A percentile compares a stretch with the other conserved stretches of the same genome.
Evolutionary conservation across 2,329 filamentous ascomycete species (phyloP).

Genomic region (Colletotrichum sp.): DNA sequence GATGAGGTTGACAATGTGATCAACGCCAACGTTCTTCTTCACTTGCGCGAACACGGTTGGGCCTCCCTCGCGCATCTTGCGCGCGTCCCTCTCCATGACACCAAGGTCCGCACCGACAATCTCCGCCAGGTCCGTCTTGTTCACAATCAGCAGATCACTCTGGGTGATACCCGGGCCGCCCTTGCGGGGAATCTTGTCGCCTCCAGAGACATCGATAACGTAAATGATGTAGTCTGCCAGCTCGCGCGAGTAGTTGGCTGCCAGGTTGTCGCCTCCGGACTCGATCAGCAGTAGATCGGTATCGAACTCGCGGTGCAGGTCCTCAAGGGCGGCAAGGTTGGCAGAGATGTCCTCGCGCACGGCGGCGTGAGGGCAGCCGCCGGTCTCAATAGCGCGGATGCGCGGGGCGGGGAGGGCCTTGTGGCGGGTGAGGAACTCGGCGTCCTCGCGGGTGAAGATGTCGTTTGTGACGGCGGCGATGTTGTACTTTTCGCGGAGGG

Average conservation of each 20-base stretch:
- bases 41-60: conserved; percentile 97
- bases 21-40: conserved; percentile 86
- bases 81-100: conserved; percentile 94
- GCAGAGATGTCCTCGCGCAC: conserved; percentile 96
- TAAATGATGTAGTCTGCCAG: conserved; percentile 98
- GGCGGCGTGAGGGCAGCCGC: conserved; percentile 94
- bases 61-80: conserved; percentile 94
- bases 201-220: conserved; percentile 95
- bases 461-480: conserved; percentile 98
- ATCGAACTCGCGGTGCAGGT: conserved; percentile 80
- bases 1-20: conserved; percentile 88
- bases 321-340: conserved; percentile 91
- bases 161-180: conserved; percentile 97
- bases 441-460: conserved; percentile 98
- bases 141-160: conserved; percentile 90
- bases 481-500: conserved; percentile 80
- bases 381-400: conserved; percentile 96
- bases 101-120: conserved; percentile 86
- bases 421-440: conserved; percentile 92
- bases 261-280: conserved; percentile 93
- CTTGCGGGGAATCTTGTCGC: conserved; percentile 96
- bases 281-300: conserved; percentile 92
- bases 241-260: conserved; percentile 94
- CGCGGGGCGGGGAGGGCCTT: conserved; percentile 80
- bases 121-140: conserved; percentile 95